Percentiles rank a stretch among this genome's conserved stretches.
Conservation (phyloP, 169 alveolate genomes). For the Condylostoma magnum region DNA sequence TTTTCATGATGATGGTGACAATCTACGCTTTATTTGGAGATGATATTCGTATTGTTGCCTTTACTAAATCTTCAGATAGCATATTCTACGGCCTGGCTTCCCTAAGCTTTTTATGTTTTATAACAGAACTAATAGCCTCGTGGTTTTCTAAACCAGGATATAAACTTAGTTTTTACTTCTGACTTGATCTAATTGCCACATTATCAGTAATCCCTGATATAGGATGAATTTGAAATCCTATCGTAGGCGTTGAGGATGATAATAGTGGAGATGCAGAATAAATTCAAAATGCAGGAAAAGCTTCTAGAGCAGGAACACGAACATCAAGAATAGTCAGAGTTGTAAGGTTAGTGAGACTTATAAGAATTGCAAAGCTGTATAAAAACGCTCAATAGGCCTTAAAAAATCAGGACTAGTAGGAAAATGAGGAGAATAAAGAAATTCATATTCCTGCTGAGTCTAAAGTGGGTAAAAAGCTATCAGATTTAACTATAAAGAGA, state of each 20-base stretch:
- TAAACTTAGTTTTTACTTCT: conserved; percentile 60
- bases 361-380: conserved; percentile 28
- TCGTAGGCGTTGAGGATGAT: conserved; percentile 45
- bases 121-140: conserved; percentile 36
- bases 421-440: conserved; percentile 22
- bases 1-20: conserved; percentile 41
- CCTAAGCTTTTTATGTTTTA: conserved; percentile 34
- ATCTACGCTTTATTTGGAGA: conserved; percentile 79
- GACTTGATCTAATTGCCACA: conserved; percentile 77
- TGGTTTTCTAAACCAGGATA: conserved; percentile 41
- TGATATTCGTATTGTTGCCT: conserved; percentile 52
- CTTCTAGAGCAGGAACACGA: conserved; percentile 72
- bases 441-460: conserved; percentile 53
- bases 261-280: conserved; percentile 40
- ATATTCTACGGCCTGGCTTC: conserved; percentile 32
- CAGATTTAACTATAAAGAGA: conserved; percentile 64
- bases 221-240: conserved; percentile 53
- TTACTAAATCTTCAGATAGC: conserved; percentile 36
- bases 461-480: conserved; percentile 56
- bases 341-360: conserved; percentile 37
- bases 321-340: conserved; percentile 53
- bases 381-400: conserved; percentile 18
- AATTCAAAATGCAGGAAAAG: conserved; percentile 64
- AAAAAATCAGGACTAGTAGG: background rate
- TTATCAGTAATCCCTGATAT: conserved; percentile 58